Evolutionary conservation across 305 asterid species (phyloP).

Genomic region (Vinca major): DNA sequence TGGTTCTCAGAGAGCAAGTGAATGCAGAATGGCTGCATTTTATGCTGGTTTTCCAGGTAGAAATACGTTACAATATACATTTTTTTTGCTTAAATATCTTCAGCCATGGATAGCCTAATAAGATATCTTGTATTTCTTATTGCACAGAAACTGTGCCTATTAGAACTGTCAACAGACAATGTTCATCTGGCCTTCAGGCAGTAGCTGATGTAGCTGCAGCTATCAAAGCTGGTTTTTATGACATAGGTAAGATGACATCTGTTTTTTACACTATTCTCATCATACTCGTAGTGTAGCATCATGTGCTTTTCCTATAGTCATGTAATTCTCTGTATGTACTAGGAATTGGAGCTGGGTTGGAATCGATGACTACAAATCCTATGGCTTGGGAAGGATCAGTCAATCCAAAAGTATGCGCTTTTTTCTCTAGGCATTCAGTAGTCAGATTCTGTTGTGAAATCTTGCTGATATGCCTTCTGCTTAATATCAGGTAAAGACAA

Average conservation of each 20-base stretch:
- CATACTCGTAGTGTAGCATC: not conserved
- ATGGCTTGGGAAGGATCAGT: conserved; percentile 98
- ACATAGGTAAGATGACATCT: conserved; percentile 48
- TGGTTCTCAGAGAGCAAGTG: conserved; percentile 93
- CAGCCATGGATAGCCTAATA: not conserved
- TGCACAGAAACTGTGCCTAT: conserved; percentile 51
- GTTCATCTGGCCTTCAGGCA: conserved; percentile 94
- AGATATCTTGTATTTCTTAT: not conserved
- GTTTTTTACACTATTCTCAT: not conserved
- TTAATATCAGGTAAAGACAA: conserved; percentile 49
- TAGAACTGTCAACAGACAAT: conserved; percentile 89
- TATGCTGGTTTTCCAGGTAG: conserved; percentile 99
- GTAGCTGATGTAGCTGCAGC: conserved; percentile 99
- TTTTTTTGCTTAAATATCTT: not conserved
- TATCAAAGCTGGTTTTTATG: conserved; percentile 94
- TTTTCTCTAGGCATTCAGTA: conserved; percentile 3
- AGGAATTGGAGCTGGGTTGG: conserved; percentile 99
- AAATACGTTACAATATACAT: not conserved
- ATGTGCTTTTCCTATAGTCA: not conserved
- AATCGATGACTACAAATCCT: conserved; percentile 78
- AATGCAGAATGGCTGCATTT: conserved; percentile 99
- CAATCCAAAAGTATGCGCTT: conserved; percentile 62
- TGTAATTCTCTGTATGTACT: conserved; percentile 15
- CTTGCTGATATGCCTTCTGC: not conserved
- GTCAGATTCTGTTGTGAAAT: not conserved